These are phyloP conservation scores for Xerocomellus intermedius DNA, from an alignment of 768 basidiomycete species.

Conservation along the genomic window DNA sequence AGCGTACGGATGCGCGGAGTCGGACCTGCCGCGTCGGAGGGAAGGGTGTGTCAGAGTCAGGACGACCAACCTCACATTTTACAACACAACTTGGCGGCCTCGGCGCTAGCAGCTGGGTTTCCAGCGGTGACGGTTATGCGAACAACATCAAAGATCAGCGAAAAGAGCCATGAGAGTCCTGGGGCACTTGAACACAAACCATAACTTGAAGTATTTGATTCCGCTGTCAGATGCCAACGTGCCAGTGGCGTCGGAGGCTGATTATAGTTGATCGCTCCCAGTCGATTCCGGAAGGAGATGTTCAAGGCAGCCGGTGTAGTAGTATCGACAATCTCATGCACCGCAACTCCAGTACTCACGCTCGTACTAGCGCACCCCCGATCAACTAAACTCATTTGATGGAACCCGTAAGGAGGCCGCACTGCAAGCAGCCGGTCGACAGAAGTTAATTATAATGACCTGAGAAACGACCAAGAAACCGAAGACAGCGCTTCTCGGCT, in stretches of 20 bases:
- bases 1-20: conserved; percentile 3
- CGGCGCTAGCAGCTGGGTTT: conserved; percentile 8
- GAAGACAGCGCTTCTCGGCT: conserved; percentile 13
- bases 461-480: conserved; percentile 10
- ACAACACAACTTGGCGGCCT: conserved; percentile 1
- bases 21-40: conserved; percentile 3
- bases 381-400: conserved; percentile 13
- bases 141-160: conserved; percentile 26
- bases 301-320: not conserved
- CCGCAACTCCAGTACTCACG: conserved; percentile 2
- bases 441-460: conserved; percentile 22
- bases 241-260: conserved; percentile 14
- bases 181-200: conserved; percentile 12
- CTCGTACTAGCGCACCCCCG: conserved; percentile 3
- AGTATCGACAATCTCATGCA: not conserved
- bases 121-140: conserved; percentile 19
- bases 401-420: conserved; percentile 30
- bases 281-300: not conserved
- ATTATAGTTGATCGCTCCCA: conserved; percentile 16
- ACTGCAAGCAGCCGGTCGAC: conserved; percentile 29
- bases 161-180: conserved; percentile 7
- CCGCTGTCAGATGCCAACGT: conserved; percentile 30
- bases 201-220: conserved; percentile 21
- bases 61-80: conserved; percentile 24
- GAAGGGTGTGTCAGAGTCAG: conserved; percentile 1